Evolutionary conservation across 441 rosid species (phyloP).

Genomic region (Pelargonium cotyledonis): DNA sequence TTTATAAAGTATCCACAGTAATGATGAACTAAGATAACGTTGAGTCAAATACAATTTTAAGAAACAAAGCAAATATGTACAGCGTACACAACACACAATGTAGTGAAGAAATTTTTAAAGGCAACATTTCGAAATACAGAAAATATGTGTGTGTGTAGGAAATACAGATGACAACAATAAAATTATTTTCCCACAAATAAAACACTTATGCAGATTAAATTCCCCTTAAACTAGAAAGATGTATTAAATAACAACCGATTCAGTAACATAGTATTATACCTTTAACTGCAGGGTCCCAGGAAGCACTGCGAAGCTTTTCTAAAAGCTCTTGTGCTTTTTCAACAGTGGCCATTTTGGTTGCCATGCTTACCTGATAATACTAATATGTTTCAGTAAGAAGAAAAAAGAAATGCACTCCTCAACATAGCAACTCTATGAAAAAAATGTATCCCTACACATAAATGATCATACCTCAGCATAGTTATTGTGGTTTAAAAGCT

Average conservation of each 20-base stretch:
- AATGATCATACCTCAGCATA: slow-evolving; percentile 67
- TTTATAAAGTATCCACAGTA: not conserved
- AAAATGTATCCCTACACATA: not conserved
- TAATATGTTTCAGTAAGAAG: slow-evolving; percentile 18
- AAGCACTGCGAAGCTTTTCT: slow-evolving; percentile 76
- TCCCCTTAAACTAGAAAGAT: slow-evolving; percentile 1
- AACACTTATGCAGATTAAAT: not conserved
- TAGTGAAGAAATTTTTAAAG: too few species aligned
- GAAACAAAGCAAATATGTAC: not conserved
- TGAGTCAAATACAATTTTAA: not conserved
- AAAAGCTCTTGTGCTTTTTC: slow-evolving; percentile 73
- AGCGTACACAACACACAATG: too few species aligned
- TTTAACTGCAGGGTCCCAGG: slow-evolving; percentile 80
- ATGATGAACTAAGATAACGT: not conserved
- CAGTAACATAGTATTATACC: slow-evolving; percentile 35
- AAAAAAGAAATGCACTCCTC: slow-evolving; percentile 9
- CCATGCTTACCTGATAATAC: slow-evolving; percentile 73
- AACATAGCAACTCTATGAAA: slow-evolving; percentile 7
- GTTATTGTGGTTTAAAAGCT: slow-evolving; percentile 65
- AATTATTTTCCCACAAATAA: not conserved
- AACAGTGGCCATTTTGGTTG: slow-evolving; percentile 89
- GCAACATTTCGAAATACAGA: too few species aligned
- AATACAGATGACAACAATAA: too few species aligned
- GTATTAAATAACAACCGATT: not conserved
- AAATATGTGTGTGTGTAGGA: too few species aligned